phyloP scores from a whole-genome alignment of 2,329 filamentous ascomycete genomes.

The Fusarium nurragi region DNA sequence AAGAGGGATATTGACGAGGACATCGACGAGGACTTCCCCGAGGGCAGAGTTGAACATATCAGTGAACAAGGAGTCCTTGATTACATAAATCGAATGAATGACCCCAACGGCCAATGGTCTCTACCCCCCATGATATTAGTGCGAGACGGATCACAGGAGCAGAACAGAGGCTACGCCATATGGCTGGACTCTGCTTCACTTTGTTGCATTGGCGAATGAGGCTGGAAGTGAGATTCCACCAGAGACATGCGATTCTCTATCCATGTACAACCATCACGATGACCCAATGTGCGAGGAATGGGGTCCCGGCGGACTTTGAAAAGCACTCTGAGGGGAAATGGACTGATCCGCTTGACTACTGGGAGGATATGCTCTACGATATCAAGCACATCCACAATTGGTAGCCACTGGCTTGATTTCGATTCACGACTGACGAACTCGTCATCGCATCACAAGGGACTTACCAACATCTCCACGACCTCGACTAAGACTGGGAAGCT shows the following conservation, averaged over 20 bases:
- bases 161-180: slow-evolving; percentile 1
- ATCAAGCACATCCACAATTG: too few relatives aligned
- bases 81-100: neutral
- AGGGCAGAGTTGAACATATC: neutral
- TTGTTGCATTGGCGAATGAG: neutral
- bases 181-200: neutral
- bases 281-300: neutral
- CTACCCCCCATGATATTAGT: neutral
- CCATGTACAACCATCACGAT: neutral
- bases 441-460: too few relatives aligned
- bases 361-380: too few relatives aligned
- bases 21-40: too few relatives aligned
- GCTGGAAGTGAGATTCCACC: neutral
- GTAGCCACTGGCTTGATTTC: too few relatives aligned
- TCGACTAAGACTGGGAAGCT: too few relatives aligned
- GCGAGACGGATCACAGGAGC: neutral
- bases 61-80: neutral
- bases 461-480: too few relatives aligned
- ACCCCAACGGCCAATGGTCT: neutral
- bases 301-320: neutral
- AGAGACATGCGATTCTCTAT: neutral
- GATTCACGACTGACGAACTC: too few relatives aligned
- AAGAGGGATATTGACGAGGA: neutral
- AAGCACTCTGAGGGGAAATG: too few relatives aligned
- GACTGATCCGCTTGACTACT: too few relatives aligned